Evolutionary conservation across 805 yeast species (phyloP).

Genomic region (Candida alai): DNA sequence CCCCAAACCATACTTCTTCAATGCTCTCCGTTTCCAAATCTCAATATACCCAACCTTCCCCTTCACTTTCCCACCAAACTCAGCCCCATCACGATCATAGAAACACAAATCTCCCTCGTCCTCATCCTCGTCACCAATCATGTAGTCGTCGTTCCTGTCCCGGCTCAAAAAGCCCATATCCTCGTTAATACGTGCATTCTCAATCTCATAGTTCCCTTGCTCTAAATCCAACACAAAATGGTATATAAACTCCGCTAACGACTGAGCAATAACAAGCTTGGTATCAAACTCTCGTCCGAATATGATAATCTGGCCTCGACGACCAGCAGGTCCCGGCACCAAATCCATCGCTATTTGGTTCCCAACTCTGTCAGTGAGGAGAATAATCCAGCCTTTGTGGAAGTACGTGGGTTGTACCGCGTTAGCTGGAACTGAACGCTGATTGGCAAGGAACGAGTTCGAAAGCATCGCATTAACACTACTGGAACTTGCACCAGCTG

Average conservation of each 20-base stretch:
- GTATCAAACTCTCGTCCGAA: constrained; percentile 45
- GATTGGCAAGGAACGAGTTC: constrained; percentile 28
- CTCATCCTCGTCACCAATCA: constrained; percentile 44
- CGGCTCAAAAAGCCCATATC: constrained; percentile 34
- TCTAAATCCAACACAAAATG: constrained; percentile 38
- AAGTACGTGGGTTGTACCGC: constrained; percentile 33
- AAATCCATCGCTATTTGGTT: constrained; percentile 42
- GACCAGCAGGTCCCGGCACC: constrained; percentile 35
- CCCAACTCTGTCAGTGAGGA: constrained; percentile 39
- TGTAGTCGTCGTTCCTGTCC: constrained; percentile 37
- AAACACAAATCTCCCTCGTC: constrained; percentile 40
- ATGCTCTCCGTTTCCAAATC: constrained; percentile 38
- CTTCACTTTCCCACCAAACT: constrained; percentile 28
- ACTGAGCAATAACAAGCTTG: constrained; percentile 35
- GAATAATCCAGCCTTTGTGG: constrained; percentile 40
- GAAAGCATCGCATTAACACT: constrained; percentile 3
- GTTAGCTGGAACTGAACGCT: constrained; percentile 36
- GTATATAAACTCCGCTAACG: constrained; percentile 38
- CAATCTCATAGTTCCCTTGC: constrained; percentile 38
- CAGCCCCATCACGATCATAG: constrained; percentile 34
- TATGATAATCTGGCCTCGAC: constrained; percentile 41
- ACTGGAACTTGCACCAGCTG: constrained; percentile 9
- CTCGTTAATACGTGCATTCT: constrained; percentile 29
- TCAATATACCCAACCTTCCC: constrained; percentile 38
- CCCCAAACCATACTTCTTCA: constrained; percentile 36